Evolutionary conservation across 306 rosid species (phyloP).

Genomic region (Trifolium fragiferum): DNA sequence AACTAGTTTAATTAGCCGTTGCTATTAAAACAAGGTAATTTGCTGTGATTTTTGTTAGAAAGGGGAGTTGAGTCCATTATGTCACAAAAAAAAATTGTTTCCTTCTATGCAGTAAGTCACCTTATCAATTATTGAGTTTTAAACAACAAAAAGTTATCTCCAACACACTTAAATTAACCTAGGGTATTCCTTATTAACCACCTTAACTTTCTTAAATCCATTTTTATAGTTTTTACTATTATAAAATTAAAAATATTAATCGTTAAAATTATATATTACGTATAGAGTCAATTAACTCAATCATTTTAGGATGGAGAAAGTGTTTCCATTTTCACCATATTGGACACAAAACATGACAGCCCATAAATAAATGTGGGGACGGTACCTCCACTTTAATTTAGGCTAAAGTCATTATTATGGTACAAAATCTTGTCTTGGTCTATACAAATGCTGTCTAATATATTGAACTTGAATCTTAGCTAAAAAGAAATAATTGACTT

Average conservation of each 20-base stretch:
- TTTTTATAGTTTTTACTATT: too few species aligned
- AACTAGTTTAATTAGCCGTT: not conserved
- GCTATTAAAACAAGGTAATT: not conserved
- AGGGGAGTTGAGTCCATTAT: not conserved
- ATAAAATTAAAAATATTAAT: too few species aligned
- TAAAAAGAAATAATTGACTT: not conserved
- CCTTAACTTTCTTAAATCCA: too few species aligned
- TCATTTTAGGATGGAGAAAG: too few species aligned
- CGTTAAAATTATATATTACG: too few species aligned
- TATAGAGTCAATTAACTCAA: too few species aligned
- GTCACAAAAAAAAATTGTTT: not conserved
- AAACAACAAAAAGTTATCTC: not conserved
- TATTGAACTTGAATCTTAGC: not conserved
- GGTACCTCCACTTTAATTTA: conserved; percentile 1
- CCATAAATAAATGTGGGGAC: not conserved
- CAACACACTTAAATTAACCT: not conserved
- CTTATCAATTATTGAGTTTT: not conserved
- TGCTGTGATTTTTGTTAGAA: not conserved
- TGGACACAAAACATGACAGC: not conserved
- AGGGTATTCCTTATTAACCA: not conserved
- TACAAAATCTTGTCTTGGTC: not conserved
- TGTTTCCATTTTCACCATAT: not conserved
- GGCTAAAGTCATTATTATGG: not conserved
- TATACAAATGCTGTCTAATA: not conserved
- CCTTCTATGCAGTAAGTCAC: not conserved